phyloP scores from a whole-genome alignment of 768 basidiomycete species.

The Lenzites betulinus region DNA sequence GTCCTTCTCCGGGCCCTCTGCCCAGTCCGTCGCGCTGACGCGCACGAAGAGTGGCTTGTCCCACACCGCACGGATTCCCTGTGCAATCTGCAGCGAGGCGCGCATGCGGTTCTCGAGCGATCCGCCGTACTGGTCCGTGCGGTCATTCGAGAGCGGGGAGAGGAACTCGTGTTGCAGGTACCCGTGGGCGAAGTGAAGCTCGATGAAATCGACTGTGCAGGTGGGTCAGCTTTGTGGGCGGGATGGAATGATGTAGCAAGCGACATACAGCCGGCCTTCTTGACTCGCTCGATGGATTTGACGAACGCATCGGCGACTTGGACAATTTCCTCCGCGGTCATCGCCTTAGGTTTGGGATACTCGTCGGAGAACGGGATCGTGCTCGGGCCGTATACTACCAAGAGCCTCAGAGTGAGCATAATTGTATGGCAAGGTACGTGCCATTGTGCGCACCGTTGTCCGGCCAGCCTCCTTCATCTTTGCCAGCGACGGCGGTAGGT shows the following conservation, averaged over 20 bases:
- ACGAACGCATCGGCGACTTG: slow-evolving; percentile 62
- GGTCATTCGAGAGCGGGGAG: slow-evolving; percentile 73
- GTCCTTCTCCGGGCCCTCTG: slow-evolving; percentile 53
- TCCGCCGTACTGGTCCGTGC: slow-evolving; percentile 75
- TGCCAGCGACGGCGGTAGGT: slow-evolving; percentile 39
- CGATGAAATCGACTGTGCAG: slow-evolving; percentile 63
- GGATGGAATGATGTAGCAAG: neutral
- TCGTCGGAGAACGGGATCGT: slow-evolving; percentile 52
- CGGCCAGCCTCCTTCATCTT: slow-evolving; percentile 72
- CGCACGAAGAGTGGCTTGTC: slow-evolving; percentile 72
- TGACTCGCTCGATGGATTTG: slow-evolving; percentile 53
- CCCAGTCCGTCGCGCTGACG: slow-evolving; percentile 57
- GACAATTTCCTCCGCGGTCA: slow-evolving; percentile 57
- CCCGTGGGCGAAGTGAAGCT: slow-evolving; percentile 73
- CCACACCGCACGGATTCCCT: slow-evolving; percentile 58
- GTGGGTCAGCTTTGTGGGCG: neutral
- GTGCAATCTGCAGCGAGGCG: slow-evolving; percentile 59
- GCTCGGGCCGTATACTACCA: slow-evolving; percentile 63
- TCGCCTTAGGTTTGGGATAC: slow-evolving; percentile 58
- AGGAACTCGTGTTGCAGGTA: slow-evolving; percentile 70
- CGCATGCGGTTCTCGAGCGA: slow-evolving; percentile 72
- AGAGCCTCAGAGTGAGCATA: neutral
- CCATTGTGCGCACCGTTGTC: slow-evolving; percentile 47
- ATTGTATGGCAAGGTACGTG: neutral
- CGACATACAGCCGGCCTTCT: slow-evolving; percentile 60